Evolutionary conservation across 1,284 basidiomycete species (phyloP).

Genomic region (Ceratobasidium sp.): DNA sequence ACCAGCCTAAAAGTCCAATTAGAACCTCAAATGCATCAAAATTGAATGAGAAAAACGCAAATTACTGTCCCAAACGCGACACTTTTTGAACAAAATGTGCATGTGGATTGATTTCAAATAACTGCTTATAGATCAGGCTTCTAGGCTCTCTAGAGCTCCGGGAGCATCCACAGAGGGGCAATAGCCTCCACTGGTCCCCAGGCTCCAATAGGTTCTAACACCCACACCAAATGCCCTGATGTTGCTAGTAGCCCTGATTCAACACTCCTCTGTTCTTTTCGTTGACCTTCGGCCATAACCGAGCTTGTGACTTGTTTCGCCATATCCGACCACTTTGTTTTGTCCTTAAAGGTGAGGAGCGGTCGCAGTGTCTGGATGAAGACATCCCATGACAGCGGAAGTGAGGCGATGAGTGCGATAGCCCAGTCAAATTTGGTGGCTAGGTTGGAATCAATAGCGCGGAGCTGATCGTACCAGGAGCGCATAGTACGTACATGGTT

Average conservation of each 20-base stretch:
- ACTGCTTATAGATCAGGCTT: too few relatives aligned
- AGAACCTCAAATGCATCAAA: too few relatives aligned
- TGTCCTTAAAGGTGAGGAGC: background rate
- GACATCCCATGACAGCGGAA: background rate
- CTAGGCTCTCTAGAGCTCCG: too few relatives aligned
- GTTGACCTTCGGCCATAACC: background rate
- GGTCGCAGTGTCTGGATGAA: background rate
- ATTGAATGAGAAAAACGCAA: too few relatives aligned
- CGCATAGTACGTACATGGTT: background rate
- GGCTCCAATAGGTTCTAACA: too few relatives aligned
- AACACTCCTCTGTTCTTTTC: background rate
- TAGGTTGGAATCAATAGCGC: background rate
- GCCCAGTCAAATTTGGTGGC: background rate
- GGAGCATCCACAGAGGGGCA: too few relatives aligned
- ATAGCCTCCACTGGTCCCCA: too few relatives aligned
- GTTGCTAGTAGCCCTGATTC: background rate
- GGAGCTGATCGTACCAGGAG: background rate
- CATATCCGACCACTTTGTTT: background rate
- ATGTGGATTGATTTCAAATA: too few relatives aligned
- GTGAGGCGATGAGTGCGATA: background rate
- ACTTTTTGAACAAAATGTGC: too few relatives aligned
- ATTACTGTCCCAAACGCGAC: too few relatives aligned
- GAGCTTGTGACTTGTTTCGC: background rate
- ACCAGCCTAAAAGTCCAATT: too few relatives aligned
- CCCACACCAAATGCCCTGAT: too few relatives aligned